A percentile compares a stretch with the other conserved stretches of the same genome.
phyloP scores from a whole-genome alignment of 1,284 basidiomycete genomes.

The Sanguinoderma infundibulare region DNA sequence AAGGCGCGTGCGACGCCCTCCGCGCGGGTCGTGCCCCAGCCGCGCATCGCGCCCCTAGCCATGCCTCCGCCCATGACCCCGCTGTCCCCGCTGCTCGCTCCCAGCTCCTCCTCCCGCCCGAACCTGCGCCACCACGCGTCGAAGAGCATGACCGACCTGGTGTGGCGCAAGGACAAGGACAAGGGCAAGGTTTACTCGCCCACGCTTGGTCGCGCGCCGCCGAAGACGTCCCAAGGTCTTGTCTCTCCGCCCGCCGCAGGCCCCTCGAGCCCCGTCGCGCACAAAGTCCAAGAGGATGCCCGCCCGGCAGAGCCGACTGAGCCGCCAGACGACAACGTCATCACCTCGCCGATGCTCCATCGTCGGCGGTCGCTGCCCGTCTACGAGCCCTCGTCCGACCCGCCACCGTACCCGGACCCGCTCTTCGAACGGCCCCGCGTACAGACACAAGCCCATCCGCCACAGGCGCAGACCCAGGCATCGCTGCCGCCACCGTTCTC shows the following conservation, averaged over 20 bases:
- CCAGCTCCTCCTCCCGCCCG: constrained; percentile 42
- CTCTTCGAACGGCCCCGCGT: constrained; percentile 35
- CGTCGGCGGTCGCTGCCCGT: constrained; percentile 63
- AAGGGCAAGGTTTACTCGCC: constrained; percentile 29
- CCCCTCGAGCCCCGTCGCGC: too few species aligned
- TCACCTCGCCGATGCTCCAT: constrained; percentile 37
- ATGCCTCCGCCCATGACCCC: constrained; percentile 2
- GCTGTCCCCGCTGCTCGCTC: too few species aligned
- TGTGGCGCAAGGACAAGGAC: constrained; percentile 36
- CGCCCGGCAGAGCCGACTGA: constrained; percentile 19
- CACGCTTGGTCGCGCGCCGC: constrained; percentile 16
- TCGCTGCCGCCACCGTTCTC: too few species aligned
- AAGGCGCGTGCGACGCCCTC: constrained; percentile 10
- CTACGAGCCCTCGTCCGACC: constrained; percentile 49
- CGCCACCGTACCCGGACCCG: constrained; percentile 53
- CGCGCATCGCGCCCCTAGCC: constrained; percentile 15
- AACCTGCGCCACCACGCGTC: constrained; percentile 67
- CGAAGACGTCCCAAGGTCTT: constrained; percentile 5
- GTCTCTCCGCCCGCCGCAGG: background rate
- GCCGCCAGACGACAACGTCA: constrained; percentile 21
- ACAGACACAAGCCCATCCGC: constrained; percentile 35
- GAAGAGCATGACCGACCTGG: constrained; percentile 57
- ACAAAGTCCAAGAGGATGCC: constrained; percentile 11
- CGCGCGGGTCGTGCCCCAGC: constrained; percentile 14
- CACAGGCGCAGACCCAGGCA: too few species aligned